These are phyloP conservation scores for Ustulina deusta DNA, from an alignment of 2,329 filamentous ascomycete genomes.

Conservation along the genomic window DNA sequence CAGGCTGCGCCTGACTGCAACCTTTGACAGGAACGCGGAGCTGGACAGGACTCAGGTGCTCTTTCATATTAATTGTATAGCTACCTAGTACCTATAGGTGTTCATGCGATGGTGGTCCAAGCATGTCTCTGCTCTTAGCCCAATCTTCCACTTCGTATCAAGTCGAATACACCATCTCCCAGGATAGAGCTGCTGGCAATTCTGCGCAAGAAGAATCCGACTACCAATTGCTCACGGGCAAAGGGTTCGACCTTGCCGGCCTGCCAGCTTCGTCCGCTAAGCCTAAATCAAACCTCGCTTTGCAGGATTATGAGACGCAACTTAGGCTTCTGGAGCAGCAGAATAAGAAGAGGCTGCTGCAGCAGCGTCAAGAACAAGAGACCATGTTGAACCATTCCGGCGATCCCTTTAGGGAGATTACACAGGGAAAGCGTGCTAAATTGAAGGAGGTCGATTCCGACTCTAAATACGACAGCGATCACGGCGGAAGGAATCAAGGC, in stretches of 20 bases:
- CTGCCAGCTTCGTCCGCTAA: background rate
- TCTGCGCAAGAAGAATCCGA: background rate
- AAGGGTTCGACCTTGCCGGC: background rate
- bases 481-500: background rate
- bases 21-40: background rate
- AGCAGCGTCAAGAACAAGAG: conserved; percentile 61
- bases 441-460: background rate
- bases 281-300: conserved; percentile 70
- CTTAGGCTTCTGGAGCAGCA: conserved; percentile 88
- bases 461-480: background rate
- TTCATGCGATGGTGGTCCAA: background rate
- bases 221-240: background rate
- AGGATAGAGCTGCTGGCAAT: conserved; percentile 1
- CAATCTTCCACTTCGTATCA: background rate
- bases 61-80: background rate
- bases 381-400: background rate
- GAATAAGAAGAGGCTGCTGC: conserved; percentile 86
- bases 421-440: background rate
- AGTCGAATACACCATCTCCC: background rate
- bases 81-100: background rate
- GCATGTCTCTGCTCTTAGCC: background rate
- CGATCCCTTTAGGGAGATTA: background rate
- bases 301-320: conserved; percentile 91
- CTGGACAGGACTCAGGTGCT: background rate
- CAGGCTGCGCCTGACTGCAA: background rate